These are phyloP conservation scores for Fonsecaea monophora DNA, from an alignment of 2,329 filamentous ascomycete genomes.

Conservation along the genomic window DNA sequence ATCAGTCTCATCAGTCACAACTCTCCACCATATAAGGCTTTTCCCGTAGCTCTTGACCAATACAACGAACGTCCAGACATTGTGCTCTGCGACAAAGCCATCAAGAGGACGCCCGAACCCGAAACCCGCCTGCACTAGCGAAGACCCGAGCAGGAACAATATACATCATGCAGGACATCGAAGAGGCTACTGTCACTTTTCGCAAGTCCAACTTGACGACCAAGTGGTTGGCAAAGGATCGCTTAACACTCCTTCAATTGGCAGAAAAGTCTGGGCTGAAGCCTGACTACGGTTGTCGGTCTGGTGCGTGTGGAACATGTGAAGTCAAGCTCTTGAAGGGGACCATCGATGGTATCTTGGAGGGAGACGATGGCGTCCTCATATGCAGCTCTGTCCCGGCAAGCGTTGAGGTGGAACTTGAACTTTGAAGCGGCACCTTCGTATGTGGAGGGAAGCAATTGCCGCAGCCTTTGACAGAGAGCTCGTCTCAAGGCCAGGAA, in stretches of 20 bases:
- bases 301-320: constrained; percentile 35
- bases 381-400: constrained; percentile 36
- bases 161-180: constrained; percentile 35
- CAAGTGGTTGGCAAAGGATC: constrained; percentile 36
- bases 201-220: constrained; percentile 34
- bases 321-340: constrained; percentile 36
- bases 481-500: background rate
- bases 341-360: constrained; percentile 30
- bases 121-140: background rate
- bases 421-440: constrained; percentile 22
- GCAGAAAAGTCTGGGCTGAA: constrained; percentile 36
- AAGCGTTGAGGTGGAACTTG: constrained; percentile 34
- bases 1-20: background rate
- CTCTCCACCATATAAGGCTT: background rate
- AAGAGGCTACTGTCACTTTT: constrained; percentile 36
- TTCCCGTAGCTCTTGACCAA: background rate
- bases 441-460: background rate
- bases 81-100: background rate
- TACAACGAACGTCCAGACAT: background rate
- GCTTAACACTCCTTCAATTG: constrained; percentile 33
- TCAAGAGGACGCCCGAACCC: background rate
- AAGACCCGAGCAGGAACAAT: background rate
- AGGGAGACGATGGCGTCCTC: constrained; percentile 35
- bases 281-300: constrained; percentile 36
- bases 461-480: background rate